Conservation (phyloP, 1,139 yeast species). For the Chernovozyma aurita region DNA sequence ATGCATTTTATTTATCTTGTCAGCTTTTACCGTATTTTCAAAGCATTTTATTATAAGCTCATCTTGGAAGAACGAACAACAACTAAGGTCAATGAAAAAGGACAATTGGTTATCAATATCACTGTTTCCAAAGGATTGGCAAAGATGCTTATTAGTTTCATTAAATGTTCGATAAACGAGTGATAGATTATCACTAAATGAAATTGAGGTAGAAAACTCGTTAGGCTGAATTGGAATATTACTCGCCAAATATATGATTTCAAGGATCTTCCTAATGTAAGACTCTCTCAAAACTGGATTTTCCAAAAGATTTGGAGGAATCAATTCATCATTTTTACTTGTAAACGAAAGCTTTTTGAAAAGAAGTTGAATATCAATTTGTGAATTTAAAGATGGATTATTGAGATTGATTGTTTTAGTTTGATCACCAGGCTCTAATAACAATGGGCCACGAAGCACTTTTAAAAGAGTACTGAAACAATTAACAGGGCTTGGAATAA, state of each 20-base stretch:
- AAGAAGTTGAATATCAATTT: slow-evolving; percentile 52
- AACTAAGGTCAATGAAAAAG: slow-evolving; percentile 52
- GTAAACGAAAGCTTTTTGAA: slow-evolving; percentile 43
- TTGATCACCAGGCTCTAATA: slow-evolving; percentile 36
- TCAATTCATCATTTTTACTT: slow-evolving; percentile 37
- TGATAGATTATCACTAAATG: slow-evolving; percentile 36
- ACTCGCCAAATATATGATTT: slow-evolving; percentile 42
- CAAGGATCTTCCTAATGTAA: slow-evolving; percentile 46
- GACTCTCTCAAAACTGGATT: slow-evolving; percentile 36
- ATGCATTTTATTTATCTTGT: slow-evolving; percentile 48
- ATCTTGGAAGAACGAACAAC: slow-evolving; percentile 56
- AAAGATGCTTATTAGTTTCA: slow-evolving; percentile 40
- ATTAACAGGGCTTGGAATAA: slow-evolving; percentile 44
- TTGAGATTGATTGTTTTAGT: slow-evolving; percentile 48
- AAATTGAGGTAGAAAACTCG: slow-evolving; percentile 33
- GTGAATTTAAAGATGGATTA: slow-evolving; percentile 48
- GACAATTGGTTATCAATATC: slow-evolving; percentile 23
- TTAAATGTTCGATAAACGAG: slow-evolving; percentile 31
- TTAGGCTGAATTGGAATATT: slow-evolving; percentile 20
- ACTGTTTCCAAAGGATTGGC: slow-evolving; percentile 21
- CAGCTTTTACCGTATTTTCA: slow-evolving; percentile 49
- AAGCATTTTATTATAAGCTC: slow-evolving; percentile 59
- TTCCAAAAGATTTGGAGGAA: slow-evolving; percentile 51
- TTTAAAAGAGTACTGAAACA: slow-evolving; percentile 56
- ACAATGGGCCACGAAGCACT: slow-evolving; percentile 60